phyloP scores from a whole-genome alignment of 805 yeast genomes.

The Ogataea populi-albae region DNA sequence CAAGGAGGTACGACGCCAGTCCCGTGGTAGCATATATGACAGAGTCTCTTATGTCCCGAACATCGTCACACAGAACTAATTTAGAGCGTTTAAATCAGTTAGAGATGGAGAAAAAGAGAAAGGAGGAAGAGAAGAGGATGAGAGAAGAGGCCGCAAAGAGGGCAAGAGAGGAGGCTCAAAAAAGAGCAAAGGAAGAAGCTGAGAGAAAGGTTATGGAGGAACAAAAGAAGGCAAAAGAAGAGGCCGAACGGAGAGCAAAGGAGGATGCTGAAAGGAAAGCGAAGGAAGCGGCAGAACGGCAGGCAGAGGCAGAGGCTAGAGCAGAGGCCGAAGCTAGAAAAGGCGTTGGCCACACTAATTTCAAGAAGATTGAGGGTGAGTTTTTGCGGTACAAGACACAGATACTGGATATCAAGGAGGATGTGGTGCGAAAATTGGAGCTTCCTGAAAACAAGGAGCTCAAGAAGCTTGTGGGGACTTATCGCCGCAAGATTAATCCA shows the following conservation, averaged over 20 bases:
- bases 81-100: not conserved
- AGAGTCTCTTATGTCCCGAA: not conserved
- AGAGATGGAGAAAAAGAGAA: not conserved
- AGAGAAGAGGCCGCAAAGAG: constrained; percentile 20
- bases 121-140: constrained; percentile 13
- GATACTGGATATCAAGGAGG: constrained; percentile 56
- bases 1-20: not conserved
- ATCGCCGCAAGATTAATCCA: constrained; percentile 77
- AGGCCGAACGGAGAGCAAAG: constrained; percentile 18
- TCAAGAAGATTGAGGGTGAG: constrained; percentile 36
- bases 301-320: constrained; percentile 23
- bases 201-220: constrained; percentile 21
- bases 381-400: constrained; percentile 49
- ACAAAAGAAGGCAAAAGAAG: constrained; percentile 22
- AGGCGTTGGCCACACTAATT: constrained; percentile 33
- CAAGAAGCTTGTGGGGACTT: constrained; percentile 52
- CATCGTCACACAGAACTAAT: not conserved
- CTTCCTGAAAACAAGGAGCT: constrained; percentile 36
- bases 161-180: constrained; percentile 15
- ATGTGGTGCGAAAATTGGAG: constrained; percentile 55
- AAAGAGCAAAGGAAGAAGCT: constrained; percentile 25
- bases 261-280: constrained; percentile 21
- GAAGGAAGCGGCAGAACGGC: constrained; percentile 26
- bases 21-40: not conserved
- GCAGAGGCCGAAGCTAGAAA: constrained; percentile 23